Evolutionary conservation across 2,329 filamentous ascomycete genomes (phyloP).

Genomic region (Rhinocladiella similis): DNA sequence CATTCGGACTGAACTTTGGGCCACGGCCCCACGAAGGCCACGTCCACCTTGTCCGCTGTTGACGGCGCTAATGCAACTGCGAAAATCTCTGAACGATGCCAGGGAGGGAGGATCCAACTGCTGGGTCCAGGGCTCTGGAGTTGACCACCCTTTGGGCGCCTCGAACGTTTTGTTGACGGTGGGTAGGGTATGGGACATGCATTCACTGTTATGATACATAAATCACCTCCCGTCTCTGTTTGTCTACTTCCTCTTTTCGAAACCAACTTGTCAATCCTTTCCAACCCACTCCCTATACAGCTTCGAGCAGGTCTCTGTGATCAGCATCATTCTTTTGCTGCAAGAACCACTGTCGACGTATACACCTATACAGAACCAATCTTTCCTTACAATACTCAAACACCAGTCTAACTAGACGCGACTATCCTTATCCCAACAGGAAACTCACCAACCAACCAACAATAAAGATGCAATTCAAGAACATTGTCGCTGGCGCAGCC

Average conservation of each 20-base stretch:
- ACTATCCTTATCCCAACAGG: conserved; percentile 19
- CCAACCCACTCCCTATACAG: conserved; percentile 7
- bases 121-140: conserved; percentile 12
- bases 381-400: conserved; percentile 6
- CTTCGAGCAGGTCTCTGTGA: conserved; percentile 30
- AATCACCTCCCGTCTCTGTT: conserved; percentile 21
- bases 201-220: conserved; percentile 18
- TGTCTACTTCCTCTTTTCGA: conserved; percentile 22
- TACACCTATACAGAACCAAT: conserved; percentile 16
- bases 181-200: neutral
- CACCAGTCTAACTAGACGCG: conserved; percentile 7
- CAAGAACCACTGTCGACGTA: conserved; percentile 23
- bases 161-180: conserved; percentile 21
- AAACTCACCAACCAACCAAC: conserved; percentile 1
- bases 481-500: conserved; percentile 31
- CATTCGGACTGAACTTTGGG: conserved; percentile 4
- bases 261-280: conserved; percentile 27
- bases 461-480: conserved; percentile 37
- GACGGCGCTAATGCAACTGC: conserved; percentile 21
- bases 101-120: conserved; percentile 11
- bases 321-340: conserved; percentile 33
- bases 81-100: conserved; percentile 26
- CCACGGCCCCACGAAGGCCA: conserved; percentile 5
- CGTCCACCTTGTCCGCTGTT: conserved; percentile 15
- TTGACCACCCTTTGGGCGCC: conserved; percentile 7